Evolutionary conservation across 2,329 filamentous ascomycete genomes (phyloP).

Genomic region (Hypoxylon sp.): DNA sequence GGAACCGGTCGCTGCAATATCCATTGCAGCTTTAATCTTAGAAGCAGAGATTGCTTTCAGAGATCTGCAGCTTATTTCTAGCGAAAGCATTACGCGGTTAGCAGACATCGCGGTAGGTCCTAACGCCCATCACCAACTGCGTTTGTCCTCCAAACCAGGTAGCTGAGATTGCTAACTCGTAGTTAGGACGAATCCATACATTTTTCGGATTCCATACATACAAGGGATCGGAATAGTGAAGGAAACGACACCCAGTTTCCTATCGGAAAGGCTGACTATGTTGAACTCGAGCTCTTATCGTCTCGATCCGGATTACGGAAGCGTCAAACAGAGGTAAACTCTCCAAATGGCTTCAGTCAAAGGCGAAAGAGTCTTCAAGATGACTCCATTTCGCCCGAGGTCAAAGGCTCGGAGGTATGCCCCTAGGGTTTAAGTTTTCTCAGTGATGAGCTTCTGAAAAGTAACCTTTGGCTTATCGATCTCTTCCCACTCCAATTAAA

Average conservation of each 20-base stretch:
- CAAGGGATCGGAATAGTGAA: not conserved
- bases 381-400: not conserved
- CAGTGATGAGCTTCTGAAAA: too few species aligned
- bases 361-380: not conserved
- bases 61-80: too few species aligned
- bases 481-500: not conserved
- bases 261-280: not conserved
- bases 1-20: not conserved
- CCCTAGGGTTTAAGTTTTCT: not conserved
- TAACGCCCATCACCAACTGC: not conserved
- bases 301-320: not conserved
- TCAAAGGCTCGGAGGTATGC: not conserved
- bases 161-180: not conserved
- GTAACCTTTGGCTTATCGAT: not conserved
- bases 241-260: not conserved
- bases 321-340: not conserved
- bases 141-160: too few species aligned
- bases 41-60: too few species aligned
- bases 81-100: too few species aligned
- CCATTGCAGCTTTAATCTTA: not conserved
- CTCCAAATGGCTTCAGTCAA: not conserved
- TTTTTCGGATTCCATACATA: too few species aligned
- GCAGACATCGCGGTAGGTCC: not conserved
- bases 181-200: not conserved
- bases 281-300: not conserved